Evolutionary conservation across 768 basidiomycete genomes (phyloP), one percentile per base, ranked within the genome.

Genomic region (Coprinopsis sp.): DNA sequence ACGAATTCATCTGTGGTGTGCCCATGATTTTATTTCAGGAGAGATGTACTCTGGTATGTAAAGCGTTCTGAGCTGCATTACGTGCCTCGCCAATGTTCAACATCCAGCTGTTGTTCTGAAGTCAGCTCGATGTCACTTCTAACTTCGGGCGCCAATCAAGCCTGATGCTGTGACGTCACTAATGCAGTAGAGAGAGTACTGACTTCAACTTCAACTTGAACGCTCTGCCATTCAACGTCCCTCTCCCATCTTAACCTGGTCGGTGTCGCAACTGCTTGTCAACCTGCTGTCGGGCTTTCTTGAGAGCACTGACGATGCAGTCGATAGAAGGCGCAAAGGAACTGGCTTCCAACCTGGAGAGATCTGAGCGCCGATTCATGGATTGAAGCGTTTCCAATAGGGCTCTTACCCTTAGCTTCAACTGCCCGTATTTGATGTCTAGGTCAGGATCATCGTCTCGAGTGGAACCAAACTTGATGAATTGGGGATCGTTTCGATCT

Each of bases 401-500:
- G 16, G 12, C 10, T 36, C 64, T 19, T 16, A 70, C 71, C 69
- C 68, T 2, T 50, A 80, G 51, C 47, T 70, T 76, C 30, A 79
- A 59, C 40, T 72, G 69, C 2, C 77, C 78, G 10, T 61, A 64
- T 29, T 61, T 64, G 49, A 79, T 78, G 37, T 68, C 66, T 30
- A 64, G 62, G 2, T 50, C 44, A 0, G 53, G 53, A 44, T 76
- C 71, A 18, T 62, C 66, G 50, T 77, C 74, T 13, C 55, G 59
- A 12, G 65, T 59, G 3, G 64, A 63, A 12, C 77, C 76, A 44
- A 79, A 78, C 39, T 65, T 70, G 46, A 79, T 70, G 53, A 63
- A 77, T 25, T 71, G 69, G 13, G 68, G 65, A 19, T 78, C 70
- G 3, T 51, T 39, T 6, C 61, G 47, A 44, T 68, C 66, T 21